These are phyloP conservation scores for Colletotrichum sp. DNA, from an alignment of 2,329 filamentous ascomycete genomes.

Conservation along the genomic window DNA sequence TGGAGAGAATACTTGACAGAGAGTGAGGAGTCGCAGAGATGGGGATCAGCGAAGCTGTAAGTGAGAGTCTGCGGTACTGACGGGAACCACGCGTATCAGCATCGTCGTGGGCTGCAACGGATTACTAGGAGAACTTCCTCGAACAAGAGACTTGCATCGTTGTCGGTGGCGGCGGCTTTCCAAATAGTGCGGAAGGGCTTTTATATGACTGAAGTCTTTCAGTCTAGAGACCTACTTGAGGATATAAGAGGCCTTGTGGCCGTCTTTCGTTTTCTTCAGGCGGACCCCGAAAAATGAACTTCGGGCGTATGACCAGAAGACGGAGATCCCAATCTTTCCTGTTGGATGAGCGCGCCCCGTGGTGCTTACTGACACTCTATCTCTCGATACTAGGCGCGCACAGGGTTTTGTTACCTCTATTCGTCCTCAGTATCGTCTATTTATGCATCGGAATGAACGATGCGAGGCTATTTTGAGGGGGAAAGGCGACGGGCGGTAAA, in stretches of 20 bases:
- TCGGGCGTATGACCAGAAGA: background rate
- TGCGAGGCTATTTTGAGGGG: background rate
- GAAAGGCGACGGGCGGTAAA: background rate
- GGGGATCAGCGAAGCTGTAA: background rate
- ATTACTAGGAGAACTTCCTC: too few relatives aligned
- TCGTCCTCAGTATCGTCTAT: rapidly evolving
- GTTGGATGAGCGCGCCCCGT: background rate
- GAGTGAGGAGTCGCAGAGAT: background rate
- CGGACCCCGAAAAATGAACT: too few relatives aligned
- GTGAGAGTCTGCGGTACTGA: background rate
- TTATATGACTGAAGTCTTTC: background rate
- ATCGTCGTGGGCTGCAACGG: background rate
- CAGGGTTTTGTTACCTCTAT: background rate
- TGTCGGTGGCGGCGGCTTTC: background rate
- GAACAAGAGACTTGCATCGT: too few relatives aligned
- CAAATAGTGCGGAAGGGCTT: background rate
- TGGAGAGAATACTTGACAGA: background rate
- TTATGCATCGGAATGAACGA: background rate
- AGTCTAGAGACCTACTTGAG: background rate
- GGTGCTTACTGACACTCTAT: background rate
- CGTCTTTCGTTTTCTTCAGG: background rate
- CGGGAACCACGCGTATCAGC: background rate
- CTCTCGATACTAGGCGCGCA: too few relatives aligned
- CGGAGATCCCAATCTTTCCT: background rate
- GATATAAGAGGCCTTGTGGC: background rate